These are phyloP conservation scores for Przewalskia tangutica DNA, from an alignment of 257 asterid species.

Conservation along the genomic window DNA sequence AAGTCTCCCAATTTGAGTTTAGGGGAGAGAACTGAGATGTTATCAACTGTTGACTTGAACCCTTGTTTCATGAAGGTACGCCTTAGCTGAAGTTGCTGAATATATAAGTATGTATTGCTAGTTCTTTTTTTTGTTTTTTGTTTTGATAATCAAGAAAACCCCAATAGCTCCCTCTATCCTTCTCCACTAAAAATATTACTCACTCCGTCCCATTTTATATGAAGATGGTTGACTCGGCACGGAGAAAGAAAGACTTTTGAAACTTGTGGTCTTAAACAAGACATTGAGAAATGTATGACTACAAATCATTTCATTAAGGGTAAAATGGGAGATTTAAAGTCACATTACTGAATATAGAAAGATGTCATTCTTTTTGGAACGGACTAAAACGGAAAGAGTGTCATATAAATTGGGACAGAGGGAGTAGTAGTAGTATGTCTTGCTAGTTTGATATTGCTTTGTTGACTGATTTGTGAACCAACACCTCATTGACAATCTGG, in stretches of 20 bases:
- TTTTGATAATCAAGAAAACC: neutral
- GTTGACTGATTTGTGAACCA: neutral
- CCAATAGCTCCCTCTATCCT: neutral
- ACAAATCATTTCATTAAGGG: too few relatives aligned
- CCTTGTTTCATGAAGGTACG: conserved; percentile 75
- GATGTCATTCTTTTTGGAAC: too few relatives aligned
- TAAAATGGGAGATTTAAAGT: too few relatives aligned
- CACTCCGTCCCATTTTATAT: too few relatives aligned
- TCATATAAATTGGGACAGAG: too few relatives aligned
- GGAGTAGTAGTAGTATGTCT: neutral
- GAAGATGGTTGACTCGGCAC: too few relatives aligned
- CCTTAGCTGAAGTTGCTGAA: neutral
- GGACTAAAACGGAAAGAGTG: too few relatives aligned
- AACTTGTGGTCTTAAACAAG: too few relatives aligned
- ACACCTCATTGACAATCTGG: neutral
- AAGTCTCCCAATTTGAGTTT: conserved; percentile 62
- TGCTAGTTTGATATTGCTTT: neutral
- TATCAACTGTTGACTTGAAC: conserved; percentile 70
- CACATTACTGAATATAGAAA: too few relatives aligned
- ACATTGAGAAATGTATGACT: too few relatives aligned
- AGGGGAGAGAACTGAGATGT: conserved; percentile 87
- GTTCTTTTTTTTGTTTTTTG: neutral
- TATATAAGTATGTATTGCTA: neutral
- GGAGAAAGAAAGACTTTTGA: too few relatives aligned
- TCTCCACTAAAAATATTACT: too few relatives aligned